phyloP scores from a whole-genome alignment of 345 rosid genomes.

The Syzygium grande region DNA sequence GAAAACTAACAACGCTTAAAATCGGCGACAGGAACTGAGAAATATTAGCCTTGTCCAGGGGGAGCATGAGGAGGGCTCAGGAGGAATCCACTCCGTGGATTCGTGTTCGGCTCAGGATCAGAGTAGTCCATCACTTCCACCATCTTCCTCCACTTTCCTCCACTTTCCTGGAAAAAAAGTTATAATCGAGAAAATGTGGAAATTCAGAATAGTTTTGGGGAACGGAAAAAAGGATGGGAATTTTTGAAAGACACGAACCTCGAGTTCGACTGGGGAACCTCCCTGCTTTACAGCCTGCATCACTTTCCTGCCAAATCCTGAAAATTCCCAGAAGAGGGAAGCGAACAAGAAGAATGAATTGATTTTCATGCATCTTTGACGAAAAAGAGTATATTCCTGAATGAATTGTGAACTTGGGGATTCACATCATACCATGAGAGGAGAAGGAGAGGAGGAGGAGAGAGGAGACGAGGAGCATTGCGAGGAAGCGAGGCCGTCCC shows the following conservation, averaged over 20 bases:
- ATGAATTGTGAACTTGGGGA: background rate
- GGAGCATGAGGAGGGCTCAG: background rate
- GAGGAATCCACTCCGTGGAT: background rate
- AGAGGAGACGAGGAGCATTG: background rate
- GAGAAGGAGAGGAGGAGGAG: background rate
- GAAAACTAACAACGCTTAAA: background rate
- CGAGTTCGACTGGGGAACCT: background rate
- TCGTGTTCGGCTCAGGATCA: constrained; percentile 3
- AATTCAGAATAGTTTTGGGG: background rate
- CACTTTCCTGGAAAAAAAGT: background rate
- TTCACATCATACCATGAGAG: background rate
- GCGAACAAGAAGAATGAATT: background rate
- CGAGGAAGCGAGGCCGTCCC: background rate
- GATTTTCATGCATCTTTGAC: background rate
- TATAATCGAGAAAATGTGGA: background rate
- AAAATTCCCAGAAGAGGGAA: background rate
- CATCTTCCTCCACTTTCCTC: constrained; percentile 1
- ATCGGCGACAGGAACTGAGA: background rate
- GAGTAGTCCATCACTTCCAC: constrained; percentile 3
- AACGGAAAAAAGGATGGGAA: background rate
- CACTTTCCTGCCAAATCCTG: constrained; percentile 2
- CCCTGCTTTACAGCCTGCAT: background rate
- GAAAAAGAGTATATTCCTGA: background rate
- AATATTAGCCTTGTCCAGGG: background rate
- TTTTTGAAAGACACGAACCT: background rate